These are phyloP conservation scores for Kodamaea derodonti DNA, from an alignment of 1,139 yeast species.

Conservation along the genomic window DNA sequence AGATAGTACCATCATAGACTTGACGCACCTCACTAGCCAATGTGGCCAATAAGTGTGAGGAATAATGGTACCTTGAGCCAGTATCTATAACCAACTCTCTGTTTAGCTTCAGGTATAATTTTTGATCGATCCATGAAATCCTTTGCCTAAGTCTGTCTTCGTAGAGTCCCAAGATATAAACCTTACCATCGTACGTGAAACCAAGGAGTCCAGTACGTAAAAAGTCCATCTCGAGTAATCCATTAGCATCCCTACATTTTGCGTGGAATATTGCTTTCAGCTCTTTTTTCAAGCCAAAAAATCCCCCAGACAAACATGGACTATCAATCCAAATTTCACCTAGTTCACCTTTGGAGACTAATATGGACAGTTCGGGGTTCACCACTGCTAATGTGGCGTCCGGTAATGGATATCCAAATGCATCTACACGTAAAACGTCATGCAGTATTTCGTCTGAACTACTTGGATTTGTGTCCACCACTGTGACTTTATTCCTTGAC, in stretches of 20 bases:
- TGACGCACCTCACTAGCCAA: conserved; percentile 78
- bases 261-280: conserved; percentile 81
- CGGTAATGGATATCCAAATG: conserved; percentile 92
- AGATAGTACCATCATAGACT: conserved; percentile 86
- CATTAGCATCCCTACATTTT: conserved; percentile 66
- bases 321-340: conserved; percentile 98
- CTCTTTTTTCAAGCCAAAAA: conserved; percentile 68
- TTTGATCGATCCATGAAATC: conserved; percentile 59
- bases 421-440: conserved; percentile 66
- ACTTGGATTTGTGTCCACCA: conserved; percentile 59
- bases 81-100: conserved; percentile 32
- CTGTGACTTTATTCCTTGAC: conserved; percentile 71
- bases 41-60: conserved; percentile 79
- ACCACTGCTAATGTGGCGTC: conserved; percentile 93
- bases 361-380: conserved; percentile 78
- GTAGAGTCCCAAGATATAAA: conserved; percentile 81
- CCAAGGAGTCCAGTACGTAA: conserved; percentile 90
- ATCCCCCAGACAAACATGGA: conserved; percentile 84
- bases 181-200: conserved; percentile 79
- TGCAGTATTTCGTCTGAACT: conserved; percentile 50
- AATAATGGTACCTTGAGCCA: conserved; percentile 66
- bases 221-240: conserved; percentile 70
- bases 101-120: conserved; percentile 28
- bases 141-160: conserved; percentile 88
- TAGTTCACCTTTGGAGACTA: conserved; percentile 71